Base-by-base conservation (phyloP, 2,329 filamentous ascomycete species). In the Aspergillus uvarum region DNA sequence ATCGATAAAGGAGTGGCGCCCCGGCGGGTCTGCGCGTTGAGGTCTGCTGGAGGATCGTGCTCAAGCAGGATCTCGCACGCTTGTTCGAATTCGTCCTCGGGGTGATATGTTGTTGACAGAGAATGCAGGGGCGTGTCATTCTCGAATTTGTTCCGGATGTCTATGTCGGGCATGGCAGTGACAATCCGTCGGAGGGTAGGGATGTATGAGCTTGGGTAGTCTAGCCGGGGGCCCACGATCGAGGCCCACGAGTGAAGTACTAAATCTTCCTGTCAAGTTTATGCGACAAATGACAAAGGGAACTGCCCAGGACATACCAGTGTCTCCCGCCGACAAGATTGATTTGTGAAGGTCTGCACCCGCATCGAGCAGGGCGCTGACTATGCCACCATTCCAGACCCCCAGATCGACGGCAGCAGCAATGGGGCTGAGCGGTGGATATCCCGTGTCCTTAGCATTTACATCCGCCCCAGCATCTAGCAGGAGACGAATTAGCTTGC, bases 171-270 rank as follows among this genome's bases (percentile, higher is more conserved):
- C 57, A 63, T 66, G 1, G 54, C 51, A 7, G 59, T 55, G 16
- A 60, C 53, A n/a, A 69, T 65, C 21, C 52, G 62, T 31, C 64
- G 47, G 19, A 70, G 42, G 5, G 67, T 61, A 2, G 56, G 22
- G 4, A 67, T 42, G 51, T 70, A 72, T 8, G 66, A 65, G 12
- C 62, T 51, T 0, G 69, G 60, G 61, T 72, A 71, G 24, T 61
- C 64, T 11, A 71, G 57, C 42, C 66, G 63, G 5, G 67, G 63
- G 10, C 61, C 66, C 1, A 61, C 58, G 32, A 65, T 66, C 5
- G 62, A 63, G 5, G 60, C 65, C 68, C 69, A 72, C 26, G 47
- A 51, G 60, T 71, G 69, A 2, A 72, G 64, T 1, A 71, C 66
- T 61, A 35, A n/a, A 29, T 19, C 1, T 3, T 31, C 35, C 1